These are phyloP conservation scores for Solanum medicagineum DNA, from an alignment of 257 asterid species.

Conservation along the genomic window DNA sequence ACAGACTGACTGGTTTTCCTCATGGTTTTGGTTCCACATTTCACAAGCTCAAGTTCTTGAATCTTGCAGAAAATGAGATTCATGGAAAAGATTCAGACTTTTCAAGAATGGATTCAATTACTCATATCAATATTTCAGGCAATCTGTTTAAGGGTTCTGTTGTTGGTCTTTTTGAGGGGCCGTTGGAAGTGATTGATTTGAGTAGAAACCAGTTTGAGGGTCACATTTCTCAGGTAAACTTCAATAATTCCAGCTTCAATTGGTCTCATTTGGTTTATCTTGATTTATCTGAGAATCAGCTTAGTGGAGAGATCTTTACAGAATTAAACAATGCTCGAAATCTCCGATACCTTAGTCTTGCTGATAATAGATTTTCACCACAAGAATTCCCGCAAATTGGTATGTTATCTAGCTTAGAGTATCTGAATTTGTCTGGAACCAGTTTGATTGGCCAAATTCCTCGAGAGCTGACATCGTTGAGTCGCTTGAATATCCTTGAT, in stretches of 20 bases:
- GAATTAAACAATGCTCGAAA: slow-evolving; percentile 34
- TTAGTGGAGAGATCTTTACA: slow-evolving; percentile 57
- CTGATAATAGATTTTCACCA: slow-evolving; percentile 58
- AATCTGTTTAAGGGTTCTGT: slow-evolving; percentile 67
- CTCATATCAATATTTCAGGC: slow-evolving; percentile 62
- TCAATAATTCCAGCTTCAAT: slow-evolving; percentile 36
- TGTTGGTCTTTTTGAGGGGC: slow-evolving; percentile 43
- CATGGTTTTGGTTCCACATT: slow-evolving; percentile 54
- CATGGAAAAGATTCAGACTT: slow-evolving; percentile 57
- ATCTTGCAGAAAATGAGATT: slow-evolving; percentile 48
- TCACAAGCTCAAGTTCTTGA: slow-evolving; percentile 46
- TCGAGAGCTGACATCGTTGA: slow-evolving; percentile 31
- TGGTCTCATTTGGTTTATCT: slow-evolving; percentile 58
- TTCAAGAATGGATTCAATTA: slow-evolving; percentile 32
- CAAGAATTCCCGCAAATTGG: slow-evolving; percentile 34
- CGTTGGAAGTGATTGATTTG: slow-evolving; percentile 72
- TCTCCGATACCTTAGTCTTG: slow-evolving; percentile 70
- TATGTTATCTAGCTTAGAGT: slow-evolving; percentile 41
- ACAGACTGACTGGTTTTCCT: slow-evolving; percentile 48
- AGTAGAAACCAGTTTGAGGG: slow-evolving; percentile 87
- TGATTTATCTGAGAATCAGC: slow-evolving; percentile 69
- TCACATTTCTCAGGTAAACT: slow-evolving; percentile 67
- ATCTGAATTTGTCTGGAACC: slow-evolving; percentile 65
- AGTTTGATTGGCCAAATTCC: slow-evolving; percentile 63
- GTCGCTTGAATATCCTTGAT: slow-evolving; percentile 47